A percentile compares a stretch with the other conserved stretches of the same genome.
phyloP scores from a whole-genome alignment of 1,284 basidiomycete species.

The Polyporus tsugae region DNA sequence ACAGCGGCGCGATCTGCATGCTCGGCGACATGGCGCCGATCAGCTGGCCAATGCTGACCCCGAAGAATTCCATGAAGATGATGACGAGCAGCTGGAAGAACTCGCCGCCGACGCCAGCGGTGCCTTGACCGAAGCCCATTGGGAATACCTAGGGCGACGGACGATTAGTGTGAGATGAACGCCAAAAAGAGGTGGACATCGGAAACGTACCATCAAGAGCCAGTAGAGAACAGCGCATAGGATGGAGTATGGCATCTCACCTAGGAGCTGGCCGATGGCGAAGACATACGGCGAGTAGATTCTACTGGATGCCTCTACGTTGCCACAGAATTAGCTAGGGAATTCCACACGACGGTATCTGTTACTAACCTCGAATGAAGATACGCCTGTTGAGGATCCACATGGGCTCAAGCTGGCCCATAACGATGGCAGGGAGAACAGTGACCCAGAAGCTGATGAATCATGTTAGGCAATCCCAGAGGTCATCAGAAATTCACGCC shows the following conservation, averaged over 20 bases:
- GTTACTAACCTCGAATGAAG: conserved; percentile 67
- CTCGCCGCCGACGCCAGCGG: conserved; percentile 66
- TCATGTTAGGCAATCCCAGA: conserved; percentile 19
- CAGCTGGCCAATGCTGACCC: conserved; percentile 80
- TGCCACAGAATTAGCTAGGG: conserved; percentile 5
- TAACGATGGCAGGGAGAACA: conserved; percentile 79
- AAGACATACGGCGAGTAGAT: conserved; percentile 87
- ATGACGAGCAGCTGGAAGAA: conserved; percentile 81
- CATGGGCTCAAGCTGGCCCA: conserved; percentile 85
- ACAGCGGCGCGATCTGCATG: conserved; percentile 80
- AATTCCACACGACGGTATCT: background rate
- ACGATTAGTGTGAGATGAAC: conserved; percentile 29
- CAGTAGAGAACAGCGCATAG: conserved; percentile 81
- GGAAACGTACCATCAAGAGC: conserved; percentile 66
- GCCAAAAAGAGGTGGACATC: conserved; percentile 7
- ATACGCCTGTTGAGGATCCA: conserved; percentile 84
- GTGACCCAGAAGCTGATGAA: conserved; percentile 67
- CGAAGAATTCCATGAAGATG: conserved; percentile 79
- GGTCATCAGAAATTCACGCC: background rate
- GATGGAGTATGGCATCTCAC: conserved; percentile 84
- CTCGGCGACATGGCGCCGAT: conserved; percentile 81
- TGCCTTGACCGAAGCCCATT: conserved; percentile 75
- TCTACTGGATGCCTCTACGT: conserved; percentile 70
- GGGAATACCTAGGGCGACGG: conserved; percentile 59
- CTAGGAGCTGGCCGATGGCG: conserved; percentile 82